A percentile compares a stretch with the other conserved stretches of the same genome.
These are phyloP conservation scores for Ambrosia artemisiifolia DNA, from an alignment of 129 eudicot genomes.

Conservation along the genomic window DNA sequence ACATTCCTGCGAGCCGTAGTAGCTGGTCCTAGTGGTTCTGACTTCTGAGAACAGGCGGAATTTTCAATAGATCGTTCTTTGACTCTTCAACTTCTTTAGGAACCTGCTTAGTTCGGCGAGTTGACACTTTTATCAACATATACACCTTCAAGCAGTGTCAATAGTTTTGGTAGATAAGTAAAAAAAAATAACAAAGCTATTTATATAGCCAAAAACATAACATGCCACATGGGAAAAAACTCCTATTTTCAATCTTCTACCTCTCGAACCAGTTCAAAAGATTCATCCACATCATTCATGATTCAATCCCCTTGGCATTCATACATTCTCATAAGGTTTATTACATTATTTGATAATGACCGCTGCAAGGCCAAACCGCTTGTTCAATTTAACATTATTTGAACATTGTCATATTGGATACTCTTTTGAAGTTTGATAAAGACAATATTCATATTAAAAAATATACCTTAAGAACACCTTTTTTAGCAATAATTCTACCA, in stretches of 20 bases:
- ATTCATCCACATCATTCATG: no score
- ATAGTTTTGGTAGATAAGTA: no score
- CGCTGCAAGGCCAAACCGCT: constrained; percentile 99
- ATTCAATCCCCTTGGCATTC: no score
- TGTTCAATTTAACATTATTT: constrained; percentile 8
- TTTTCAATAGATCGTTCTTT: constrained; percentile 16
- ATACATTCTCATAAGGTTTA: no score
- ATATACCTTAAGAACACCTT: constrained; percentile 60
- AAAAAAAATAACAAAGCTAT: no score
- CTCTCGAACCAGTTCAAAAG: no score
- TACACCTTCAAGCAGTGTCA: no score
- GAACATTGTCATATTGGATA: neutral
- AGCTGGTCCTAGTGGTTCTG: constrained; percentile 30
- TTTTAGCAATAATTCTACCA: constrained; percentile 73
- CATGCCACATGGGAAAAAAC: no score
- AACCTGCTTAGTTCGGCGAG: constrained; percentile 20
- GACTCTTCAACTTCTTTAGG: constrained; percentile 28
- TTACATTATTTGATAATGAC: no score
- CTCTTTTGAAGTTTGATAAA: constrained; percentile 8
- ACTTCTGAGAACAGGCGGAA: constrained; percentile 31
- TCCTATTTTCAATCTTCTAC: no score
- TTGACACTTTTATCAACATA: no score
- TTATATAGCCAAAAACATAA: no score
- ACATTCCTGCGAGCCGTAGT: constrained; percentile 25
- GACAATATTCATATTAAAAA: neutral